phyloP scores from a whole-genome alignment of 108 stramenopile genomes.

The Parmales sp. region DNA sequence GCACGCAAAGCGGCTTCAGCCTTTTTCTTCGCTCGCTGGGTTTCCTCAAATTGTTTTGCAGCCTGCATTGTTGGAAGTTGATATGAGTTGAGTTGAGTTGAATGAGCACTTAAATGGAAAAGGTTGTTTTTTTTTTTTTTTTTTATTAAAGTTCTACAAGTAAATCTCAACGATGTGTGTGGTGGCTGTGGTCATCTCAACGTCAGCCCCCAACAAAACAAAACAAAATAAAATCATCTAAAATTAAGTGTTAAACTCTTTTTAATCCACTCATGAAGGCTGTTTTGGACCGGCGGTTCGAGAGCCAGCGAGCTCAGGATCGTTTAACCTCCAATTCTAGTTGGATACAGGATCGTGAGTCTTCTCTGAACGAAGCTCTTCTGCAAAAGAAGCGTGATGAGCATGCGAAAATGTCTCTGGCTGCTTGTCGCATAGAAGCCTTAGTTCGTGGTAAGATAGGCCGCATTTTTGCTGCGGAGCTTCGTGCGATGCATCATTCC shows the following conservation, averaged over 20 bases:
- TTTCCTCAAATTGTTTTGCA: no score
- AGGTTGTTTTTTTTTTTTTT: no score
- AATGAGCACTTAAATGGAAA: no score
- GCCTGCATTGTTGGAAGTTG: no score
- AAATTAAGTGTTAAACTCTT: background rate
- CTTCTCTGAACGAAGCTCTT: background rate
- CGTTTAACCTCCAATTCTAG: background rate
- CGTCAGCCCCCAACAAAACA: no score
- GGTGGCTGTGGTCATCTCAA: no score
- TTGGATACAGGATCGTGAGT: background rate
- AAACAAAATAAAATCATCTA: background rate
- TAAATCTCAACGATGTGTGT: no score
- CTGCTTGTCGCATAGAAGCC: background rate
- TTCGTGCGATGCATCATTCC: background rate
- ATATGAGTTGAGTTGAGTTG: no score
- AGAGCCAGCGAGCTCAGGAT: background rate
- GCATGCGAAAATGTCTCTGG: background rate
- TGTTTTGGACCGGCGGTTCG: background rate
- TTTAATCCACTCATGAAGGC: background rate
- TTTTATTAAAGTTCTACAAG: no score
- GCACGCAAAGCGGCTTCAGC: no score
- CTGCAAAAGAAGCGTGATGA: background rate
- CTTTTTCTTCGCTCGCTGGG: no score
- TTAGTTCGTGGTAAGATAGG: background rate
- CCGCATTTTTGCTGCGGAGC: background rate